Base-by-base conservation (phyloP, 2,329 filamentous ascomycete genomes). In the Colletotrichum phormii region DNA sequence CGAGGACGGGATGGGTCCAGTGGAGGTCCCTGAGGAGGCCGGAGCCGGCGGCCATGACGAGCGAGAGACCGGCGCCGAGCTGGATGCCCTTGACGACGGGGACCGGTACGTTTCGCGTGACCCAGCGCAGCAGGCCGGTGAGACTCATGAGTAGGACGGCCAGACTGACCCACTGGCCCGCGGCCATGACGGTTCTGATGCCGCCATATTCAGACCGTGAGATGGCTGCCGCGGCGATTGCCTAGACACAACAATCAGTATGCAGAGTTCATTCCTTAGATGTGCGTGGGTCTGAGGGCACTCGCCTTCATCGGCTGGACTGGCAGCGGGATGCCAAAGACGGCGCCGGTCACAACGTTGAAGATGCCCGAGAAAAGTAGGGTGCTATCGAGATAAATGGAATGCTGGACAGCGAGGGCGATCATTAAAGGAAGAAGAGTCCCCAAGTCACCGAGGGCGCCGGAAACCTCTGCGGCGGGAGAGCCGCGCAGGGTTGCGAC, bases 71-170 rank as follows among this genome's bases (percentile, higher is more conserved):
- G 5, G 96, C 96, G 49, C 96, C 96, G 60, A 98, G 90, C 82
- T 98, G 97, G 76, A 98, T 98, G 35, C 96, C 96, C 80, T 97
- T 98, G 65, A 98, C 92, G 0, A 98, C 93, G 0, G 95, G 94
- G 15, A 95, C 90, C 0, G 96, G 96, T 9, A 97, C 93, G 15
- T 91, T 86, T n/a, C 86, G 84, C 9, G 93, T 92, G 64, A 94
- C 91, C 87, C 91, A 93, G 70, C 87, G 88, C 37, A 98, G 85
- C n/a, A 97, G 83, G 0, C 96, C 94, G 0, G 95, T 97, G 5
- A 91, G 80, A 78, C 93, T 95, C 80, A 98, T 91, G 1, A 97
- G 7, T 9, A 96, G 87, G 9, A 98, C 92, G 26, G 92, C 89
- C 7, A 85, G 84, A 2, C 92, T 91, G 42, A 98, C 95, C 71